Conservation (phyloP, 352 stramenopile genomes). For the Phytopythium boreale region DNA sequence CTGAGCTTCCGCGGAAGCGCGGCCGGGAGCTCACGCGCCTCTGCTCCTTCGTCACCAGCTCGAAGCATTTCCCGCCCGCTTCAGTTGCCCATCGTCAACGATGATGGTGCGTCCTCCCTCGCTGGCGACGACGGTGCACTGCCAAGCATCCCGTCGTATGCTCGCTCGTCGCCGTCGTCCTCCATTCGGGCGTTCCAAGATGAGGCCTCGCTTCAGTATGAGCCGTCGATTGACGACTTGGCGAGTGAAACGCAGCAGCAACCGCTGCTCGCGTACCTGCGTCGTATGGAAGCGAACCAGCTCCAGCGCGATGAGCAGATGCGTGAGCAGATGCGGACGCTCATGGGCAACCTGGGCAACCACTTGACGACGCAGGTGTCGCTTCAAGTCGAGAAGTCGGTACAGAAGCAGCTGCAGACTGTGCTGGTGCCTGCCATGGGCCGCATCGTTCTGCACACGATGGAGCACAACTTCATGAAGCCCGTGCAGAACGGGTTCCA, state of each 20-base stretch:
- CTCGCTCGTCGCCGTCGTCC: slow-evolving; percentile 72
- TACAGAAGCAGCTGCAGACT: slow-evolving; percentile 81
- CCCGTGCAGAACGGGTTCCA: slow-evolving; percentile 78
- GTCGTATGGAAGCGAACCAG: slow-evolving; percentile 70
- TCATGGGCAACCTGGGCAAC: slow-evolving; percentile 55
- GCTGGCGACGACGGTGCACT: slow-evolving; percentile 47
- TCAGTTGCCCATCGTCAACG: slow-evolving; percentile 32
- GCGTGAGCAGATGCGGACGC: slow-evolving; percentile 60
- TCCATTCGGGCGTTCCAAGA: slow-evolving; percentile 79
- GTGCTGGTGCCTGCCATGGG: slow-evolving; percentile 82
- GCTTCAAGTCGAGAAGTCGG: slow-evolving; percentile 75
- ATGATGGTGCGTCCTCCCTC: slow-evolving; percentile 47
- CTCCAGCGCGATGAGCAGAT: slow-evolving; percentile 65
- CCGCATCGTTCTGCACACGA: slow-evolving; percentile 83
- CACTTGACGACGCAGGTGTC: slow-evolving; percentile 60
- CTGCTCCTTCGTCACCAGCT: slow-evolving; percentile 34
- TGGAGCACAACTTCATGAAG: slow-evolving; percentile 90
- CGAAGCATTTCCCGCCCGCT: slow-evolving; percentile 29
- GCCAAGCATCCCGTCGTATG: slow-evolving; percentile 57
- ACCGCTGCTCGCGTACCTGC: slow-evolving; percentile 50
- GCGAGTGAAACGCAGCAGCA: slow-evolving; percentile 54
- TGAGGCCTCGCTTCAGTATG: slow-evolving; percentile 63
- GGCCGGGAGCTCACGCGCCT: slow-evolving; percentile 10
- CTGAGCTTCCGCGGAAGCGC: slow-evolving; percentile 4
- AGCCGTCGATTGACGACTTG: slow-evolving; percentile 69